Percentiles rank a stretch among this genome's conserved stretches.
Evolutionary conservation across 208 protist species (phyloP).

Genomic region (Tetramitus jugosus): DNA sequence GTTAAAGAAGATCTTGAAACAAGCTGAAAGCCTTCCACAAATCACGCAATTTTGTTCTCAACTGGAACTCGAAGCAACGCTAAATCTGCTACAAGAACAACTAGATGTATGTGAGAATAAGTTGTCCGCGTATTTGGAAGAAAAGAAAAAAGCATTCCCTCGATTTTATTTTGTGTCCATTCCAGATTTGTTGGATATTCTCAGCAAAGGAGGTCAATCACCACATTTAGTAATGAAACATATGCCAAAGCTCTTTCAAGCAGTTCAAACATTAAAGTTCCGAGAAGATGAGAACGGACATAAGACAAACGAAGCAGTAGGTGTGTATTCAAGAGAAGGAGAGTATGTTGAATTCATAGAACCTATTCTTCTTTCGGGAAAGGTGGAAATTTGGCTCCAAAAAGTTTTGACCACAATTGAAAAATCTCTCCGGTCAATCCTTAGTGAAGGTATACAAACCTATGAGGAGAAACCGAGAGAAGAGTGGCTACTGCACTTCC

Average conservation of each 20-base stretch:
- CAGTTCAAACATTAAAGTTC: slow-evolving; percentile 44
- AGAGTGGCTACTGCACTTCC: slow-evolving; percentile 54
- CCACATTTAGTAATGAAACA: slow-evolving; percentile 43
- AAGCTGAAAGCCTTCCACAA: slow-evolving; percentile 26
- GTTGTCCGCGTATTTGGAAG: slow-evolving; percentile 71
- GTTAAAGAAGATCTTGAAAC: slow-evolving; percentile 20
- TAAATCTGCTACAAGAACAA: slow-evolving; percentile 56
- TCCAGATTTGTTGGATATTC: slow-evolving; percentile 90
- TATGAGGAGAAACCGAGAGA: slow-evolving; percentile 50
- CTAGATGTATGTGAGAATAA: slow-evolving; percentile 65
- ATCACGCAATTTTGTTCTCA: slow-evolving; percentile 48
- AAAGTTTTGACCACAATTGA: slow-evolving; percentile 43
- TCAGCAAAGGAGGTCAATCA: slow-evolving; percentile 42
- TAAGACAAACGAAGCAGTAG: slow-evolving; percentile 42
- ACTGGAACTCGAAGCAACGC: slow-evolving; percentile 35
- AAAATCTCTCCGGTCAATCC: slow-evolving; percentile 32
- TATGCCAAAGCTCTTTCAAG: slow-evolving; percentile 51
- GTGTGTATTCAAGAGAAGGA: slow-evolving; percentile 46
- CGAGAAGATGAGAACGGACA: slow-evolving; percentile 32
- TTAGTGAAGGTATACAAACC: slow-evolving; percentile 40
- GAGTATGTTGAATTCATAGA: slow-evolving; percentile 58
- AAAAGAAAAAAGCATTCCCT: slow-evolving; percentile 88
- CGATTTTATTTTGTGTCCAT: slow-evolving; percentile 94
- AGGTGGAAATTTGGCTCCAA: slow-evolving; percentile 62
- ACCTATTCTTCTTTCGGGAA: slow-evolving; percentile 40